phyloP scores from a whole-genome alignment of 192 early-diverging fungal genomes.

The Coemansia sp. region DNA sequence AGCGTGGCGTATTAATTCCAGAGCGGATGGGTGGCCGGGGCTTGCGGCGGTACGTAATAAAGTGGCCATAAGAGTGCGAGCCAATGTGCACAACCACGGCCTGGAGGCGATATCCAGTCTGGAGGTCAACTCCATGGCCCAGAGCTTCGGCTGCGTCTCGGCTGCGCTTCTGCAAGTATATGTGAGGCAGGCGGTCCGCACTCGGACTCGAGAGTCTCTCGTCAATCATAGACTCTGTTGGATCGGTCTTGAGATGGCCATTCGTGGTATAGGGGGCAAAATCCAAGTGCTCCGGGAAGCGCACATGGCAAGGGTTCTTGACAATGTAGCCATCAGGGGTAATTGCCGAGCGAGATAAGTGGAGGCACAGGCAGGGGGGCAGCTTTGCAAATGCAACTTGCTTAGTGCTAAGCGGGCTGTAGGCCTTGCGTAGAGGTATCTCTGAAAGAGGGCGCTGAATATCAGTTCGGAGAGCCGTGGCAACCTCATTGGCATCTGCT shows the following conservation, averaged over 20 bases:
- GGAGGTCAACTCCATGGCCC: slow-evolving; percentile 23
- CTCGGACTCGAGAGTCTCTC: not conserved
- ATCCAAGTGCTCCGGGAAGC: slow-evolving; percentile 79
- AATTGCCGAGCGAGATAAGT: slow-evolving; percentile 79
- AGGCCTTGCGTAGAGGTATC: slow-evolving; percentile 42
- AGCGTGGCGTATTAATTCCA: slow-evolving; percentile 47
- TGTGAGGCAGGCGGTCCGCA: not conserved
- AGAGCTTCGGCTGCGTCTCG: slow-evolving; percentile 41
- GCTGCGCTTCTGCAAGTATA: slow-evolving; percentile 16
- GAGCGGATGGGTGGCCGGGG: slow-evolving; percentile 38
- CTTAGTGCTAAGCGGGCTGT: slow-evolving; percentile 61
- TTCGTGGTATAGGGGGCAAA: slow-evolving; percentile 68
- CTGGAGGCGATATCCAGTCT: slow-evolving; percentile 69
- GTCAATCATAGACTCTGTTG: slow-evolving; percentile 58
- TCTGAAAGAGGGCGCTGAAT: slow-evolving; percentile 46
- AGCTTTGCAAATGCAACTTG: slow-evolving; percentile 78
- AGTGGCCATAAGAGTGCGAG: slow-evolving; percentile 89
- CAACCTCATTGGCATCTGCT: slow-evolving; percentile 28
- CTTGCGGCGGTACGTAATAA: slow-evolving; percentile 82
- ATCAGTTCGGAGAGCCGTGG: slow-evolving; percentile 49
- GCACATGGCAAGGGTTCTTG: slow-evolving; percentile 81
- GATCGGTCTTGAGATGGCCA: slow-evolving; percentile 56
- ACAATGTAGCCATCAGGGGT: slow-evolving; percentile 66
- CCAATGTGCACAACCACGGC: slow-evolving; percentile 91
- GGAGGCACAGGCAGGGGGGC: slow-evolving; percentile 76